Conservation (phyloP, 345 rosid genomes). For the Clarkia xantiana region DNA sequence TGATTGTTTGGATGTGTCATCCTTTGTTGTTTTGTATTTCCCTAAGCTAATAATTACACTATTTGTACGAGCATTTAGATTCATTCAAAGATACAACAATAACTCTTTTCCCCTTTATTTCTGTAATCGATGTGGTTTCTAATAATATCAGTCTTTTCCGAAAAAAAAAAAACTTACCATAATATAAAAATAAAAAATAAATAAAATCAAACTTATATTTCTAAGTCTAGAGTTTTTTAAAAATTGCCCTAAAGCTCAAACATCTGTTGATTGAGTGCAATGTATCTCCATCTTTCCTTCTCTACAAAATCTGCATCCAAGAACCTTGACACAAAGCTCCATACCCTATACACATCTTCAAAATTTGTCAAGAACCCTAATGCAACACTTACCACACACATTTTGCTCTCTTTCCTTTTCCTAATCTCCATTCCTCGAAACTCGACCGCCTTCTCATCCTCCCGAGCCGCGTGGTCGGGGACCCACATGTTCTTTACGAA, state of each 20-base stretch:
- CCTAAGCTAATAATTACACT: too few species aligned
- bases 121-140: too few species aligned
- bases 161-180: too few species aligned
- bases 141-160: too few species aligned
- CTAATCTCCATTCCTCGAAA: not conserved
- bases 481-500: slow-evolving; percentile 26
- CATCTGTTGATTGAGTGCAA: slow-evolving; percentile 49
- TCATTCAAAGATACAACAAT: too few species aligned
- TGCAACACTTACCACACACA: slow-evolving; percentile 43
- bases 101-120: too few species aligned
- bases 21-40: too few species aligned
- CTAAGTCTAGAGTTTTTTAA: too few species aligned
- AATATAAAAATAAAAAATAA: too few species aligned
- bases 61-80: too few species aligned
- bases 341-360: slow-evolving; percentile 58
- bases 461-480: slow-evolving; percentile 13
- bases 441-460: slow-evolving; percentile 8
- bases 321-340: slow-evolving; percentile 68
- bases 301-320: slow-evolving; percentile 88
- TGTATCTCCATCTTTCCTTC: slow-evolving; percentile 83
- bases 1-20: too few species aligned
- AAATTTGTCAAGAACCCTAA: slow-evolving; percentile 64
- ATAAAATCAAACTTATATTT: too few species aligned
- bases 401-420: slow-evolving; percentile 13
- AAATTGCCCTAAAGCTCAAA: slow-evolving; percentile 18